Evolutionary conservation across 164 flowering plant species (phyloP).

Genomic region (Chimonanthus praecox): DNA sequence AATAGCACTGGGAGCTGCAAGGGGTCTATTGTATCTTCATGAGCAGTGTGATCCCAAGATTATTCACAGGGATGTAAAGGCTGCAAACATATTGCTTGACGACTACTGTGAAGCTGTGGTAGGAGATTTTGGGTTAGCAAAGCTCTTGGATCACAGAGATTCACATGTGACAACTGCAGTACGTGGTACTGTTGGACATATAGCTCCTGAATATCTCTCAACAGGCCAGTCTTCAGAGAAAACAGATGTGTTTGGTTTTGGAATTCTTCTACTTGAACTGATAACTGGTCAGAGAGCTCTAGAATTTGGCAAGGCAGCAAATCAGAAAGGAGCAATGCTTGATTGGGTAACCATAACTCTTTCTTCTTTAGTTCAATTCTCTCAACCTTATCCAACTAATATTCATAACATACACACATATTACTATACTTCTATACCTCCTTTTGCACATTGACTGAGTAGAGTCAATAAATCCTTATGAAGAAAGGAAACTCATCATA

Average conservation of each 20-base stretch:
- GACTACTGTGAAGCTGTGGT: slow-evolving; percentile 87
- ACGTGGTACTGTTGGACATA: slow-evolving; percentile 90
- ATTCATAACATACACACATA: neutral
- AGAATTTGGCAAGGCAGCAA: slow-evolving; percentile 80
- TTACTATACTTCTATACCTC: neutral
- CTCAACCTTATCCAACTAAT: too few relatives aligned
- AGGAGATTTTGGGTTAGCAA: slow-evolving; percentile 91
- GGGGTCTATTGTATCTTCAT: slow-evolving; percentile 81
- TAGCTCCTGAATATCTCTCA: slow-evolving; percentile 94
- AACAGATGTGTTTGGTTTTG: slow-evolving; percentile 92
- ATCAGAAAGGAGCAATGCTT: slow-evolving; percentile 86
- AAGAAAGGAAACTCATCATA: neutral
- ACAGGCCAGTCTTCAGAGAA: slow-evolving; percentile 96
- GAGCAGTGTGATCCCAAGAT: slow-evolving; percentile 97
- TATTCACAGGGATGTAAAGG: slow-evolving; percentile 88
- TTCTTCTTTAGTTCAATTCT: neutral
- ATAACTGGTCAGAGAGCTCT: slow-evolving; percentile 85
- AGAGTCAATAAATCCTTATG: neutral
- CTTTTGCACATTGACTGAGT: neutral
- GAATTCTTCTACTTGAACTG: slow-evolving; percentile 86
- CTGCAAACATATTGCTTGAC: slow-evolving; percentile 86
- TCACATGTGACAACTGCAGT: slow-evolving; percentile 96
- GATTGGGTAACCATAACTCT: slow-evolving; percentile 67
- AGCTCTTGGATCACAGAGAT: slow-evolving; percentile 87
- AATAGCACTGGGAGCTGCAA: slow-evolving; percentile 78